Conservation (phyloP, 163 green algal species). For the Scenedesmus sp. region DNA sequence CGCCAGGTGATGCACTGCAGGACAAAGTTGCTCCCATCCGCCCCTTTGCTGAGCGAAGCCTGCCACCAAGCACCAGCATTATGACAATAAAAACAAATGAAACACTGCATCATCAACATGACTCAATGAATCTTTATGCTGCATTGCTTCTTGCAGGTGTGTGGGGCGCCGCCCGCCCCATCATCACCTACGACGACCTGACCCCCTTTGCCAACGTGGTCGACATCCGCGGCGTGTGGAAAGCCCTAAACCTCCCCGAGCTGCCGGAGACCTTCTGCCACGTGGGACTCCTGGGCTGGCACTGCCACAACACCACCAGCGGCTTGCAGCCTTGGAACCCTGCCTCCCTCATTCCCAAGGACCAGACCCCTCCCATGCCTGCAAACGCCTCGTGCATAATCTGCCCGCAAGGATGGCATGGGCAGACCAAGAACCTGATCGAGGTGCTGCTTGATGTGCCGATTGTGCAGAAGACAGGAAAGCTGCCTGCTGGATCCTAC, state of each 20-base stretch:
- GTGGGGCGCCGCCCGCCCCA: neutral
- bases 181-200: conserved; percentile 40
- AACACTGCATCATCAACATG: no score
- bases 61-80: no score
- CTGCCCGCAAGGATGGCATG: conserved; percentile 38
- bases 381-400: conserved; percentile 45
- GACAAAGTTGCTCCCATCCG: no score
- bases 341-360: conserved; percentile 36
- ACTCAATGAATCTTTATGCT: neutral
- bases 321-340: conserved; percentile 49
- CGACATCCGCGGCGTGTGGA: conserved; percentile 41
- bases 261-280: conserved; percentile 46
- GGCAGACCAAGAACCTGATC: neutral
- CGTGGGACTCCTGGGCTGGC: conserved; percentile 47
- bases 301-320: conserved; percentile 52
- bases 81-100: neutral
- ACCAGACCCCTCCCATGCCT: conserved; percentile 38
- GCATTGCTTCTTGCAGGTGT: neutral
- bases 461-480: neutral
- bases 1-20: no score
- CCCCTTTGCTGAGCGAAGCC: no score
- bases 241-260: conserved; percentile 7
- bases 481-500: conserved; percentile 5
- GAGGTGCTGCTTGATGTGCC: conserved; percentile 47
- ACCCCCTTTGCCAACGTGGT: conserved; percentile 27